phyloP scores from a whole-genome alignment of 2,329 filamentous ascomycete genomes.

The Cordyceps javanica region DNA sequence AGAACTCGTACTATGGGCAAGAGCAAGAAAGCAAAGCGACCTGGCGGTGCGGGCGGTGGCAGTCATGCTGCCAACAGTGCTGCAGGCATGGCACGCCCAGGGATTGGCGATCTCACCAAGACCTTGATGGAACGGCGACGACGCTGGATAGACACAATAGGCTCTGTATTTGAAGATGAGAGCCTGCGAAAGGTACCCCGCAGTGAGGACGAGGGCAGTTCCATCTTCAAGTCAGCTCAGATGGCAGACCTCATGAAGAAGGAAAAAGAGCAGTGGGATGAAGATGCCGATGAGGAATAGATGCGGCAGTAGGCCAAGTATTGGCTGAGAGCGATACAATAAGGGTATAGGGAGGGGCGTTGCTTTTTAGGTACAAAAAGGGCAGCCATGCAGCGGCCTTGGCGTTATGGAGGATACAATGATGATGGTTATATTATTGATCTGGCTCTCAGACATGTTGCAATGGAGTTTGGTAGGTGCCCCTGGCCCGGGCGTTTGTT shows the following conservation, averaged over 20 bases:
- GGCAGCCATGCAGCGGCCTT: not conserved
- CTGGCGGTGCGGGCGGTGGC: constrained; percentile 68
- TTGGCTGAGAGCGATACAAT: not conserved
- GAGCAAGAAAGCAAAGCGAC: constrained; percentile 81
- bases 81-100: constrained; percentile 58
- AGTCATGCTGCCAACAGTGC: constrained; percentile 53
- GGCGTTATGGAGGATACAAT: constrained; percentile 1
- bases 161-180: constrained; percentile 82
- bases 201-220: constrained; percentile 54
- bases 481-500: not conserved
- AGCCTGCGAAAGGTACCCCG: constrained; percentile 67
- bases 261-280: constrained; percentile 77
- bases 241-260: constrained; percentile 70
- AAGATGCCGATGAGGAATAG: constrained; percentile 64
- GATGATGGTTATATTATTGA: not conserved
- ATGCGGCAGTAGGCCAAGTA: too few species aligned
- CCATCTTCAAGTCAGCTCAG: constrained; percentile 65
- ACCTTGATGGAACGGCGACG: constrained; percentile 86
- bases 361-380: not conserved
- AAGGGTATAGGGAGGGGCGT: not conserved
- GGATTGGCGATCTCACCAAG: constrained; percentile 85
- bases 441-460: not conserved
- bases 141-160: constrained; percentile 87
- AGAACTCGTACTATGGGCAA: constrained; percentile 91
- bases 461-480: not conserved